Evolutionary conservation across 768 basidiomycete species (phyloP).

Genomic region (Holtermanniella nyarrowii): DNA sequence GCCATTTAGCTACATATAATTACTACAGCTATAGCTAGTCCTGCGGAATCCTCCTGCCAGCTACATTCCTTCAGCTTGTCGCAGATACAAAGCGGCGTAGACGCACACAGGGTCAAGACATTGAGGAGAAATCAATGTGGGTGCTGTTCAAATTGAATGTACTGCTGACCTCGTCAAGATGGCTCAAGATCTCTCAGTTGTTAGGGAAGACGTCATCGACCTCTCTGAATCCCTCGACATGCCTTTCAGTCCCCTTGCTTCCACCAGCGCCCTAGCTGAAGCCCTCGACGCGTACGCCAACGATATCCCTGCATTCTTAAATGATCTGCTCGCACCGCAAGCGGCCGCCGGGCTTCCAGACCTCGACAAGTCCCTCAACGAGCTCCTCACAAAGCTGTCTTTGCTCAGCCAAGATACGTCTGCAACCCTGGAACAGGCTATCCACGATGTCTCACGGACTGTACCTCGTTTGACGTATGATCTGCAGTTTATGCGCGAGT

Average conservation of each 20-base stretch:
- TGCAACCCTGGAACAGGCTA: slow-evolving; percentile 68
- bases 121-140: no score
- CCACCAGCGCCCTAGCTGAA: slow-evolving; percentile 14
- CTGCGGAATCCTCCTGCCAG: no score
- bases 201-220: background rate
- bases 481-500: slow-evolving; percentile 92
- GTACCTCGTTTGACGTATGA: slow-evolving; percentile 89
- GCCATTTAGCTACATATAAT: no score
- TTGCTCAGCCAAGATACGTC: slow-evolving; percentile 83
- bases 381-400: slow-evolving; percentile 68
- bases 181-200: no score
- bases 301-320: slow-evolving; percentile 28
- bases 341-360: slow-evolving; percentile 34
- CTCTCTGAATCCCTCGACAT: background rate
- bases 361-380: slow-evolving; percentile 63
- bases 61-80: no score
- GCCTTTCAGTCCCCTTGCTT: slow-evolving; percentile 1
- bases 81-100: no score
- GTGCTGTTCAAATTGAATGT: no score
- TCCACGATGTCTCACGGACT: slow-evolving; percentile 83
- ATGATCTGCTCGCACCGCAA: slow-evolving; percentile 20
- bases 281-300: slow-evolving; percentile 18
- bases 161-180: no score
- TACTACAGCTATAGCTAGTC: no score
- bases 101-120: no score